Evolutionary conservation across 768 basidiomycete genomes (phyloP), one percentile per base, ranked within the genome.

Genomic region (Macrolepiota dolichaula): DNA sequence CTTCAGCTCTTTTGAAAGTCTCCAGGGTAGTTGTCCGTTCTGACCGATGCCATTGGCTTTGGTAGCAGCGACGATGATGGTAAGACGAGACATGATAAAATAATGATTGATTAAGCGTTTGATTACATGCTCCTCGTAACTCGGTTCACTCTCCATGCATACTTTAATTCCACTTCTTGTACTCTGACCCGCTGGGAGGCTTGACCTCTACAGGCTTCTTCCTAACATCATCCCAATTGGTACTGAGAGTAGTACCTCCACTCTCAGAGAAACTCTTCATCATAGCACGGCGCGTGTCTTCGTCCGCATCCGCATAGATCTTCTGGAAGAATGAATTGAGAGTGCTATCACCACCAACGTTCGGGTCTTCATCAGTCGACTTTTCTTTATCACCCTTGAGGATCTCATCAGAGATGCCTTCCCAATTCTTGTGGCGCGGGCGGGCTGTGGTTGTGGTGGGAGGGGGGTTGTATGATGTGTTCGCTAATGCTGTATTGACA

Each of bases 251-350:
- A 9, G 97, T 99, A 7, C 97, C 97, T 6, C 94, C 94, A 66
- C 92, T 94, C 78, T 99, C 96, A 62, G 82, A 80, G 73, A 92
- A 98, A 70, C 93, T 96, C 83, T 99, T 99, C 87, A 98, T 87
- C 95, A 99, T 99, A 2, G 97, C 97, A 38, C 88, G 84, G 68
- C 81, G 86, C 13, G 96, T 93, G 67, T 99, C 92, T 0, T 94
- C 92, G 66, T 97, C 94, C 25, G 96, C 91, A 71, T 91, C 92
- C 5, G 83, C 80, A 68, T 90, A 99, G 63, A 99, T 85, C 77
- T 92, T 91, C 70, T 92, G 90, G 85, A 96, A 96, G 77, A 96
- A 92, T 29, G 79, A 69, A 73, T 98, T 96, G 61, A 97, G 82
- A 4, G 91, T 85, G 61, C 78, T 82, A 72, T 97, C 95, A 22